phyloP scores from a whole-genome alignment of 2,329 filamentous ascomycete genomes.

The Purpureocillium takamizusanense region DNA sequence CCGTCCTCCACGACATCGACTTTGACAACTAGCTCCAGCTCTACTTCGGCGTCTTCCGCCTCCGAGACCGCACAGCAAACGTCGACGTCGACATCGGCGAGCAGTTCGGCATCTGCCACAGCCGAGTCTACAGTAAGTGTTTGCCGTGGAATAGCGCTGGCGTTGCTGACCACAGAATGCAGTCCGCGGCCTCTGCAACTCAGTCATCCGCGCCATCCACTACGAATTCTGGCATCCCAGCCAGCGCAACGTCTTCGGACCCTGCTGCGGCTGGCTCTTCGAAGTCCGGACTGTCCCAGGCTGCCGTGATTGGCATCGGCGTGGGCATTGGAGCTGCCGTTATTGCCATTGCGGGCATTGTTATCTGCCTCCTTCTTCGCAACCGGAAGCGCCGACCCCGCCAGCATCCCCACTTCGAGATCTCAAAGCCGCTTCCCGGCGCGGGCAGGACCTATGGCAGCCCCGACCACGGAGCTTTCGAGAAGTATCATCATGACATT shows the following conservation, averaged over 20 bases:
- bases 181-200: slow-evolving; percentile 1
- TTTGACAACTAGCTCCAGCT: neutral
- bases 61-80: neutral
- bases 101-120: slow-evolving; percentile 1
- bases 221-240: slow-evolving; percentile 1
- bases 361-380: slow-evolving; percentile 27
- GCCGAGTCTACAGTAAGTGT: neutral
- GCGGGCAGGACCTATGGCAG: slow-evolving; percentile 29
- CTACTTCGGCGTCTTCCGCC: slow-evolving; percentile 1
- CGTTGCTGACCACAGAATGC: neutral
- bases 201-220: neutral
- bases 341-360: slow-evolving; percentile 28
- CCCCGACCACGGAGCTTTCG: slow-evolving; percentile 25
- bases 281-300: slow-evolving; percentile 25
- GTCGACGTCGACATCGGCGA: slow-evolving; percentile 3
- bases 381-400: slow-evolving; percentile 14
- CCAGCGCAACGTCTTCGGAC: slow-evolving; percentile 5
- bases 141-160: neutral
- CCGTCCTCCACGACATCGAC: neutral
- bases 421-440: slow-evolving; percentile 42
- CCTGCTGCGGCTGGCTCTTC: slow-evolving; percentile 3
- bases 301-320: slow-evolving; percentile 40
- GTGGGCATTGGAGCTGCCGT: slow-evolving; percentile 34
- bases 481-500: slow-evolving; percentile 32
- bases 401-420: slow-evolving; percentile 25